Evolutionary conservation across 2,329 filamentous ascomycete genomes (phyloP), one percentile per base, ranked within the genome.

Genomic region (Fonsecaea nubica): DNA sequence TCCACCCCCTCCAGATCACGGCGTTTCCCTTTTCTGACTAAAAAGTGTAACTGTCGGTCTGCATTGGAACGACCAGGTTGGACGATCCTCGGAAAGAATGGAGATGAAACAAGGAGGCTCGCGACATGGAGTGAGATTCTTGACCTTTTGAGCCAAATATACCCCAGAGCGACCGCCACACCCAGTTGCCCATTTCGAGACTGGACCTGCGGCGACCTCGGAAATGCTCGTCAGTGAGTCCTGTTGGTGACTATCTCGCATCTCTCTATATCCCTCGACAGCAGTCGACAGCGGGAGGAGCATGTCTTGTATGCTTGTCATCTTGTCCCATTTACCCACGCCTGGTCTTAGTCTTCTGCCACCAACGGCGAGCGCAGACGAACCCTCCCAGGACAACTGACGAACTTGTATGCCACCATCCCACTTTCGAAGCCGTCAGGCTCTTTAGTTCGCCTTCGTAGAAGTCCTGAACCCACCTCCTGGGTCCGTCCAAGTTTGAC

Each of bases 361-460:
- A 58, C 57, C 60, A 61, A 30, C 61, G 40, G 58, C 18, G 30
- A 48, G 25, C 15, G 42, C 38, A 38, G 42, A 69, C 62, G 67
- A 69, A 69, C 67, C 30, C 59, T 38, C 53, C 52, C 45, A 61
- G 35, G 48, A 62, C 42, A 63, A 63, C 54, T 52, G 25, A 58
- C 50, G 67, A 67, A 69, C 67, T 55, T 36, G 35, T 65, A 66
- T 63, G 57, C 35, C 53, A 64, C 57, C 57, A 54, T 62, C 25
- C 58, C 40, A 32, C 55, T 60, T 38, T 45, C 30, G 57, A 21
- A 25, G 38, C 45, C 40, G 50, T 33, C 50, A 63, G 61, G 48
- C 52, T 57, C 53, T 53, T 25, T 25, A 61, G 38, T 61, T 63
- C 62, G 61, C 56, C 30, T 30, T 25, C 25, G 35, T 7, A 52